A percentile compares a stretch with the other conserved stretches of the same genome.
phyloP scores from a whole-genome alignment of 257 asterid species.

The Henckelia pumila region DNA sequence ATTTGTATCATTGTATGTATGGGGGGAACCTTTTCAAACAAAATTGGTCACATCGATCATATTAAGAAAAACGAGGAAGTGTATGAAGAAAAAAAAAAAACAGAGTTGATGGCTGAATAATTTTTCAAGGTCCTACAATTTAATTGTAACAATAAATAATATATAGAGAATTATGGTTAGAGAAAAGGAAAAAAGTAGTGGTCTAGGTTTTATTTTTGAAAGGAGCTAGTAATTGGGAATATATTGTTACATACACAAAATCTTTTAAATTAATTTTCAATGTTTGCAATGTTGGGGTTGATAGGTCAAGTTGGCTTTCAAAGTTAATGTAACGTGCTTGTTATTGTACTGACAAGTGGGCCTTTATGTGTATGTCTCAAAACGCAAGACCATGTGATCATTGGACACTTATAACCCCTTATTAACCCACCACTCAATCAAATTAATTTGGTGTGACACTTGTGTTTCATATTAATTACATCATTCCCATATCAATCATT shows the following conservation, averaged over 20 bases:
- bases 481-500: neutral
- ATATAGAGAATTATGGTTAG: neutral
- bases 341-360: slow-evolving; percentile 55
- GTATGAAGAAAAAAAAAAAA: too few species aligned
- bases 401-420: slow-evolving; percentile 35
- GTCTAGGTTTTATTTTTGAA: slow-evolving; percentile 28
- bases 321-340: slow-evolving; percentile 37
- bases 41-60: too few species aligned
- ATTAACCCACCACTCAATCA: slow-evolving; percentile 29
- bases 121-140: neutral
- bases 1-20: too few species aligned
- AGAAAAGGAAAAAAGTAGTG: slow-evolving; percentile 29
- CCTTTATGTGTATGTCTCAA: slow-evolving; percentile 59
- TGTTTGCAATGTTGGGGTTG: slow-evolving; percentile 7
- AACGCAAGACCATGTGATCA: slow-evolving; percentile 64
- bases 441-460: slow-evolving; percentile 25
- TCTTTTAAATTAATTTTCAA: neutral
- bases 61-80: too few species aligned
- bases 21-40: too few species aligned
- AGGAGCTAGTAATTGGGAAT: neutral
- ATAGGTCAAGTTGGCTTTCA: slow-evolving; percentile 39
- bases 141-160: too few species aligned
- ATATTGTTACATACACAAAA: neutral
- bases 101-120: neutral
- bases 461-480: slow-evolving; percentile 1